These are phyloP conservation scores for Populus ilicifolia DNA, from an alignment of 345 rosid species.

Conservation along the genomic window DNA sequence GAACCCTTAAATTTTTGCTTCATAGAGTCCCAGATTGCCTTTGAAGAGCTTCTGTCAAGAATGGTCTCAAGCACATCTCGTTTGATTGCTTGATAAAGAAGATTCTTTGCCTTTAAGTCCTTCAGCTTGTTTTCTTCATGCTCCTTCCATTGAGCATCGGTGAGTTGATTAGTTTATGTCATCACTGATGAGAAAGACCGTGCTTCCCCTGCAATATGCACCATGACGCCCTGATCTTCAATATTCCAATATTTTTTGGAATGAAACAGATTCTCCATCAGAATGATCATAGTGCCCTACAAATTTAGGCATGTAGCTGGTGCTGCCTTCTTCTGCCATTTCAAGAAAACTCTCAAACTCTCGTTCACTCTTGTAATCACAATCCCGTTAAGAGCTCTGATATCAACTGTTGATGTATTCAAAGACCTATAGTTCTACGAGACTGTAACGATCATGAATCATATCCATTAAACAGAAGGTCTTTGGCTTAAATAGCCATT, in stretches of 20 bases:
- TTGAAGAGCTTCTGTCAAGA: neutral
- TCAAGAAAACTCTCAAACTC: neutral
- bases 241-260: neutral
- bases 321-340: neutral
- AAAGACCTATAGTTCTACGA: too few species aligned
- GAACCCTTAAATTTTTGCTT: slow-evolving; percentile 4
- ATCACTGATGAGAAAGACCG: neutral
- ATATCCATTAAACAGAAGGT: too few species aligned
- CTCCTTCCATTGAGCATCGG: neutral
- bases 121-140: neutral
- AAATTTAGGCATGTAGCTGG: neutral
- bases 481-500: too few species aligned
- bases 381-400: fast-evolving
- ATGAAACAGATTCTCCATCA: slow-evolving; percentile 11
- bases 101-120: slow-evolving; percentile 4
- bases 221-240: neutral
- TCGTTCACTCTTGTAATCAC: neutral
- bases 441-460: too few species aligned
- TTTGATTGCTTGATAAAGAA: slow-evolving; percentile 12
- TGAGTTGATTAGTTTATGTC: neutral
- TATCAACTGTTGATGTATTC: neutral
- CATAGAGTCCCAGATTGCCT: slow-evolving; percentile 3
- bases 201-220: neutral
- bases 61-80: neutral
- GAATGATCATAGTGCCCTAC: neutral